A percentile compares a stretch with the other conserved stretches of the same genome.
These are phyloP conservation scores for Lichtheimia ornata DNA, from an alignment of 371 early-diverging fungal species.

Conservation along the genomic window DNA sequence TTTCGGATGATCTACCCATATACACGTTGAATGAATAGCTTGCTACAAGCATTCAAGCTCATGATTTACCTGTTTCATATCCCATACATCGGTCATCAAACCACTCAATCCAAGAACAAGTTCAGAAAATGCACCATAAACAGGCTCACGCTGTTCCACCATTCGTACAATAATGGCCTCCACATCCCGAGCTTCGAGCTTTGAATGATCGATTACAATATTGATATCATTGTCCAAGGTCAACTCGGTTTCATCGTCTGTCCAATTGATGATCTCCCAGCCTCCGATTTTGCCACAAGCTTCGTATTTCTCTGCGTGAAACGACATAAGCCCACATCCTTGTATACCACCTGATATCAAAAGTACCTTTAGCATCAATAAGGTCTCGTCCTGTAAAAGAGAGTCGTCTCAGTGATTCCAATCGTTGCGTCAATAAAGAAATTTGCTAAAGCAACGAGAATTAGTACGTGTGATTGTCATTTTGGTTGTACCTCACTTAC, in stretches of 20 bases:
- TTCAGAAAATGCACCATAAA: conserved; percentile 2
- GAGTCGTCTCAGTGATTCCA: no score
- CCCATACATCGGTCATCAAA: background rate
- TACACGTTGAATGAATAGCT: background rate
- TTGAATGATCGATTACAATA: background rate
- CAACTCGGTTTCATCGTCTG: background rate
- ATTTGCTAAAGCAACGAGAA: no score
- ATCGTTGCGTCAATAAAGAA: no score
- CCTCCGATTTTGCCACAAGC: background rate
- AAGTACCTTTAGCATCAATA: background rate
- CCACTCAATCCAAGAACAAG: background rate
- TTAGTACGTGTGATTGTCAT: no score
- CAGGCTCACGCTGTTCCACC: background rate
- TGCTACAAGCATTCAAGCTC: background rate
- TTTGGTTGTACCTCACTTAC: no score
- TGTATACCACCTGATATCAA: no score
- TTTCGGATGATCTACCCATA: background rate
- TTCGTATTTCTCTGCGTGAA: background rate
- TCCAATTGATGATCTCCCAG: background rate
- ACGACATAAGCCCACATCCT: no score
- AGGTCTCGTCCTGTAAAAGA: background rate
- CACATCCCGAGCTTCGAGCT: background rate
- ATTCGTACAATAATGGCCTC: background rate
- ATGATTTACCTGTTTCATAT: background rate
- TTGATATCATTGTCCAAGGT: conserved; percentile 2